A percentile compares a stretch with the other conserved stretches of the same genome.
Evolutionary conservation across 495 filamentous ascomycete genomes (phyloP).

Genomic region (Rusavskia elegans): DNA sequence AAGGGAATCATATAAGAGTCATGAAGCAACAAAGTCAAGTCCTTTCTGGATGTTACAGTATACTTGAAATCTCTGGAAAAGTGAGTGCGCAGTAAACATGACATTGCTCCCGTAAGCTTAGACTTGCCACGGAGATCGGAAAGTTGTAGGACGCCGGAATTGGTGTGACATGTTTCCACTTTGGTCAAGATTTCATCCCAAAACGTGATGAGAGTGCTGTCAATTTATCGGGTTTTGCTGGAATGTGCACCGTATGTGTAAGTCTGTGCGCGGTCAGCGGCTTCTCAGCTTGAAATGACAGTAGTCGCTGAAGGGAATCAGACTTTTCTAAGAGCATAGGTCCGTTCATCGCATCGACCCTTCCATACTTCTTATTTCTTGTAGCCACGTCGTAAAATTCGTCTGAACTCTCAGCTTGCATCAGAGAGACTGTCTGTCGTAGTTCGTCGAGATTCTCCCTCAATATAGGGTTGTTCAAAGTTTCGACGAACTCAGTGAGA

Average conservation of each 20-base stretch:
- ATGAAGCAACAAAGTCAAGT: too few species aligned
- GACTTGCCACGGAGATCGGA: too few species aligned
- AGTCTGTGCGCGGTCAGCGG: conserved; percentile 37
- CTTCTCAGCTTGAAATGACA: not conserved
- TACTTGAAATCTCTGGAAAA: too few species aligned
- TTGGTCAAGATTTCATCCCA: conserved; percentile 37
- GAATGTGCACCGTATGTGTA: conserved; percentile 44
- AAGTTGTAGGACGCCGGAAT: too few species aligned
- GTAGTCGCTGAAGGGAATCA: conserved; percentile 7
- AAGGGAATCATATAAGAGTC: too few species aligned
- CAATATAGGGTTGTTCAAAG: conserved; percentile 64
- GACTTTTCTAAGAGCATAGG: conserved; percentile 81
- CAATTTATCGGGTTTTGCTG: conserved; percentile 43
- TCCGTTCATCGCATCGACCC: conserved; percentile 80
- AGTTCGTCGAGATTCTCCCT: conserved; percentile 80
- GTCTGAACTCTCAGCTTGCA: conserved; percentile 77
- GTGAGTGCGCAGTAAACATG: too few species aligned
- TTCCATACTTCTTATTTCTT: conserved; percentile 80
- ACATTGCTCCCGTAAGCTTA: too few species aligned
- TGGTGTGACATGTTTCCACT: not conserved
- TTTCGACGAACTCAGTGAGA: conserved; percentile 69
- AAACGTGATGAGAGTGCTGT: conserved; percentile 55
- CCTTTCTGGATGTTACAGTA: too few species aligned
- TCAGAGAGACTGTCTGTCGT: conserved; percentile 73
- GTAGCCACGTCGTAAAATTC: conserved; percentile 85